Evolutionary conservation across 2,329 filamentous ascomycete genomes (phyloP), one percentile per base, ranked within the genome.

Genomic region (Aspergillus fumigatus): DNA sequence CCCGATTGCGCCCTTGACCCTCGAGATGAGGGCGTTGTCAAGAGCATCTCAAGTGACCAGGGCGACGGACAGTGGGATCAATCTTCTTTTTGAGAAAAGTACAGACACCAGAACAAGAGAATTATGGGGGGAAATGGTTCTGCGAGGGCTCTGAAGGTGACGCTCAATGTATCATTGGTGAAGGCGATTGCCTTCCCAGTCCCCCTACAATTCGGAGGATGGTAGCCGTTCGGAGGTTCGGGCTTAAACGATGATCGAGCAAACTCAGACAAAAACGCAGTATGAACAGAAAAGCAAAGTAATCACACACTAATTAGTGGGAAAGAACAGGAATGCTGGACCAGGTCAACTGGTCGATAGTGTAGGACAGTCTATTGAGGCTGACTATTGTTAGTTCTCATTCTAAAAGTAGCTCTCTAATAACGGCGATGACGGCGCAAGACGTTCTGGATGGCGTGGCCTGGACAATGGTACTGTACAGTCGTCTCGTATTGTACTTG

Each of bases 91-190:
- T 19, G 4, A 43, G 11, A 17, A 47, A 14, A 47, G 21, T 47
- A 14, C 21, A 47, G 11, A 26, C 4, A 14, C n/a, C 21, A 11
- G 23, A 47, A 26, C 11, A 19, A 26, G 17, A 17, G 17, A 17
- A 38, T 14, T 29, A 29, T 29, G 9, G 9, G 19, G 19, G 17
- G 19, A 25, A 49, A 21, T 21, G 54, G 56, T 54, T 63, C 61
- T 56, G 26, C 40, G 48, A 55, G 56, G 61, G 58, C 55, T 54
- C 47, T 45, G 45, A 41, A 51, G 27, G 29, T 26, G 51, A 23
- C 43, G 21, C 8, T 62, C 52, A 62, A 54, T 41, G 51, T 53
- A 56, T 56, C 63, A 62, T 65, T 52, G 56, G 53, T 57, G 25
- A 27, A 25, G 41, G 51, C n/a, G 41, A 6, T 41, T 9, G 14